Evolutionary conservation across 129 eudicot genomes (phyloP), one percentile per base, ranked within the genome.

Genomic region (Helichrysum umbraculigerum): DNA sequence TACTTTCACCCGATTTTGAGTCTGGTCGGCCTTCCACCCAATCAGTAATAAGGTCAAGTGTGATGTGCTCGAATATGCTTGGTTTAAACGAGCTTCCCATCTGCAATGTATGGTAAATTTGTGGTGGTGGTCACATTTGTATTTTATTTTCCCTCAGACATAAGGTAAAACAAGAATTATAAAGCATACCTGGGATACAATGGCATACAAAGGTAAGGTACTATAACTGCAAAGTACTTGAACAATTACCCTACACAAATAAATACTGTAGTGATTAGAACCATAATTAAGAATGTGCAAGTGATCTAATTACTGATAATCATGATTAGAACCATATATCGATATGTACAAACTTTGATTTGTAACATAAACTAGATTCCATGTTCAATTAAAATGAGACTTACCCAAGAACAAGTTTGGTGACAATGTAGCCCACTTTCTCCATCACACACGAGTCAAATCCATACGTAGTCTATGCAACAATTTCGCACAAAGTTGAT

Each of bases 211-310:
- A 50, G 97, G 97, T 73, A 91, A 76, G 9, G 97, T 91, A 78
- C 91, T 91, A 68, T 88, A 88, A 79, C 97, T 88, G 86, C 97
- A 91, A 22, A 91, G 86, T 32, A 91, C 88, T 82, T 91, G 93
- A 61, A 91, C 97, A 71, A 91, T 82, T 34, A 85, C 78, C 79
- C 97, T 91, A 77, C 76, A 74, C 34, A 75, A 6, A 56, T 50
- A 6, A 3, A 19, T 66, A 25, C 28, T 25, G 28, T 25, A 66
- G 62, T n/a, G 11, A 9, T 57, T 57, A 2, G 22, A 54, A 54
- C 19, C 25, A 54, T 54, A 54, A 54, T 17, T 41, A 9, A 3
- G 47, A 35, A 35, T 35, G 7, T 0, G 9, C 41, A 35, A 35
- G 41, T 7, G 41, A 35, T 35, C 41, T 35, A 35, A 6, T 35